These are phyloP conservation scores for Phytophthora idaei DNA, from an alignment of 352 stramenopile species.

Conservation along the genomic window DNA sequence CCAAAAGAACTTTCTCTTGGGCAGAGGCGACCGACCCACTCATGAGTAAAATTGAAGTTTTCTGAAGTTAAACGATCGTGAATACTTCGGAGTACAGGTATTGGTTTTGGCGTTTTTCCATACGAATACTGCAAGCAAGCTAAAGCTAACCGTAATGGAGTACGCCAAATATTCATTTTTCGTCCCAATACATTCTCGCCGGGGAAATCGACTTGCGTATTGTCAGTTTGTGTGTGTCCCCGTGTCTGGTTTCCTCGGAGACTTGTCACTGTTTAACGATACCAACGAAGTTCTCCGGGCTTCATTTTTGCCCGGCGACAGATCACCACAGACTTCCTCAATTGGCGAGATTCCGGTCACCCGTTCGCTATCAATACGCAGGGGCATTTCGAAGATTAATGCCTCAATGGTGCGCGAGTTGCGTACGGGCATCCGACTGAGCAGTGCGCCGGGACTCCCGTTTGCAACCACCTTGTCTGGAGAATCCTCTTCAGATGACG, in stretches of 20 bases:
- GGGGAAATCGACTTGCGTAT: constrained; percentile 30
- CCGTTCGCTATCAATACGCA: neutral
- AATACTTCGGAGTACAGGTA: too few species aligned
- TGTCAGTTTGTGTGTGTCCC: constrained; percentile 10
- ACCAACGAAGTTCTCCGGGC: neutral
- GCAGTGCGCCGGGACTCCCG: neutral
- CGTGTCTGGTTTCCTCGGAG: constrained; percentile 1
- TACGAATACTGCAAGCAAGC: too few species aligned
- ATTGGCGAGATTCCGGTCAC: neutral
- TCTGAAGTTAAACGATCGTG: neutral
- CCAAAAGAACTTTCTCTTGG: constrained; percentile 39
- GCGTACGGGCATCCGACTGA: constrained; percentile 2
- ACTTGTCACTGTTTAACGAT: constrained; percentile 1
- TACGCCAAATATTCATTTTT: neutral
- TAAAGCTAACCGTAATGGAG: too few species aligned
- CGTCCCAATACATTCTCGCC: neutral
- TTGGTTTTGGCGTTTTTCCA: too few species aligned
- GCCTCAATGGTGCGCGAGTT: constrained; percentile 12
- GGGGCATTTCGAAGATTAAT: constrained; percentile 1
- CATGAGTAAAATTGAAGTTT: neutral
- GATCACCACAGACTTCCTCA: constrained; percentile 8
- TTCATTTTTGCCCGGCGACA: constrained; percentile 4
- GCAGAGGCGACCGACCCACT: neutral
- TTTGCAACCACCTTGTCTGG: constrained; percentile 4
- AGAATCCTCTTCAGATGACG: neutral